Evolutionary conservation across 1,284 basidiomycete genomes (phyloP).

Genomic region (Trametes versicolor): DNA sequence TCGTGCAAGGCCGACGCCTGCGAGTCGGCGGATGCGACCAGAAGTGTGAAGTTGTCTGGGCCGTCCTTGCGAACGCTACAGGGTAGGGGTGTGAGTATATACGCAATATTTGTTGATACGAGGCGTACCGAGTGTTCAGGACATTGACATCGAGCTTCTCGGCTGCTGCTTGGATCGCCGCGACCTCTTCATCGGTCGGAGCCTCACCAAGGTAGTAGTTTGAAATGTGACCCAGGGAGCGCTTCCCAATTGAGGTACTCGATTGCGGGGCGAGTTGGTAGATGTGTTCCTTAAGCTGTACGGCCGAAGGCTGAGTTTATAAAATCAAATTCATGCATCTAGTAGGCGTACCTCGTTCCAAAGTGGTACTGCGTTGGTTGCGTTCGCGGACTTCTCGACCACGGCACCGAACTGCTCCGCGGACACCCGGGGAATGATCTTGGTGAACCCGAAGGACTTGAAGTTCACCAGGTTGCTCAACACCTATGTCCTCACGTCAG

Average conservation of each 20-base stretch:
- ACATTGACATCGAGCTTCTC: constrained; percentile 79
- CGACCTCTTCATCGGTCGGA: constrained; percentile 79
- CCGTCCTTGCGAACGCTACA: constrained; percentile 74
- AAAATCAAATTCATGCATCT: constrained; percentile 41
- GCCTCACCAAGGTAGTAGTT: constrained; percentile 84
- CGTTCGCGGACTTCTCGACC: constrained; percentile 67
- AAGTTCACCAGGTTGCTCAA: constrained; percentile 84
- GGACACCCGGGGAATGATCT: constrained; percentile 79
- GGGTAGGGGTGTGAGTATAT: neutral
- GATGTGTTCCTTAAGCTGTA: constrained; percentile 73
- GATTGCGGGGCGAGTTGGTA: constrained; percentile 72
- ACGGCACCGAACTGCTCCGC: constrained; percentile 69
- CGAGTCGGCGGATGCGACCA: constrained; percentile 73
- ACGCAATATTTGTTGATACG: neutral
- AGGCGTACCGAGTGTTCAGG: constrained; percentile 79
- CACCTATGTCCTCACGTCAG: constrained; percentile 53
- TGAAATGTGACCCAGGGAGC: constrained; percentile 76
- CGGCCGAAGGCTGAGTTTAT: constrained; percentile 39
- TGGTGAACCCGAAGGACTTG: constrained; percentile 84
- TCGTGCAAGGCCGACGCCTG: constrained; percentile 55
- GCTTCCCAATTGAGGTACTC: constrained; percentile 81
- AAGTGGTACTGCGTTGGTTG: constrained; percentile 60
- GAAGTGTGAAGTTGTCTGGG: constrained; percentile 66
- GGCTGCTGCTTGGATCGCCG: constrained; percentile 74
- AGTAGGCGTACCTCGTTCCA: constrained; percentile 60